phyloP scores from a whole-genome alignment of 2,329 filamentous ascomycete genomes.

The Talaromyces atroroseus region DNA sequence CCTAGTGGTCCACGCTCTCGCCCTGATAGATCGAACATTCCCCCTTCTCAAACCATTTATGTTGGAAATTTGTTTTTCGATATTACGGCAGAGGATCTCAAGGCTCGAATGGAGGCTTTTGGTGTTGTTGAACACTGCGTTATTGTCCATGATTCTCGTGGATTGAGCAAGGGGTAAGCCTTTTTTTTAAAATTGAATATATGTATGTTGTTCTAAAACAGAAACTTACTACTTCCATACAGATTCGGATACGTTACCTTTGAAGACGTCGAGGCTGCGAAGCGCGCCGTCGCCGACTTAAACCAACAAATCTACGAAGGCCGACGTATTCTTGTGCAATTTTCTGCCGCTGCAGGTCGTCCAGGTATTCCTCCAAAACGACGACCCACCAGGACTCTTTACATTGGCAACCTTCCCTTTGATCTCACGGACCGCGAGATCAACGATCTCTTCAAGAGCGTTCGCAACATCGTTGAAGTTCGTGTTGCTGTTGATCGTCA shows the following conservation, averaged over 20 bases:
- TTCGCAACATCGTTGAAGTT: slow-evolving; percentile 67
- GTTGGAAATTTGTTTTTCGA: slow-evolving; percentile 68
- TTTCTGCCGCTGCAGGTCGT: slow-evolving; percentile 34
- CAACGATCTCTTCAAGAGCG: slow-evolving; percentile 66
- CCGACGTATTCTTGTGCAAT: slow-evolving; percentile 59
- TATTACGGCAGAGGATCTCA: slow-evolving; percentile 56
- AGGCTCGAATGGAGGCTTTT: slow-evolving; percentile 55
- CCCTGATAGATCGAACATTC: not conserved
- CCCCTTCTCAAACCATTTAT: slow-evolving; percentile 51
- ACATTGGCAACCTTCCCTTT: slow-evolving; percentile 80
- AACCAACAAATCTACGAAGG: slow-evolving; percentile 59
- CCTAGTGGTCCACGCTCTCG: not conserved
- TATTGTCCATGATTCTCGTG: slow-evolving; percentile 57
- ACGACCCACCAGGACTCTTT: slow-evolving; percentile 61
- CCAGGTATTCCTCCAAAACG: not conserved
- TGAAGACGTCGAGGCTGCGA: slow-evolving; percentile 48
- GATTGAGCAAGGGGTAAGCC: slow-evolving; percentile 63
- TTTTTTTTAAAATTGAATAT: too few species aligned
- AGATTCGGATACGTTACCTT: slow-evolving; percentile 66
- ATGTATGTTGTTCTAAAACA: too few species aligned
- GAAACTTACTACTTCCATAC: slow-evolving; percentile 1
- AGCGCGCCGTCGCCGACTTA: slow-evolving; percentile 52
- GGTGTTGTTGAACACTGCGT: slow-evolving; percentile 49
- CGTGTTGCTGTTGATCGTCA: slow-evolving; percentile 76
- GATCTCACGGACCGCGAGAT: slow-evolving; percentile 80